phyloP scores from a whole-genome alignment of 805 yeast species.

The Komagataella ulmi region DNA sequence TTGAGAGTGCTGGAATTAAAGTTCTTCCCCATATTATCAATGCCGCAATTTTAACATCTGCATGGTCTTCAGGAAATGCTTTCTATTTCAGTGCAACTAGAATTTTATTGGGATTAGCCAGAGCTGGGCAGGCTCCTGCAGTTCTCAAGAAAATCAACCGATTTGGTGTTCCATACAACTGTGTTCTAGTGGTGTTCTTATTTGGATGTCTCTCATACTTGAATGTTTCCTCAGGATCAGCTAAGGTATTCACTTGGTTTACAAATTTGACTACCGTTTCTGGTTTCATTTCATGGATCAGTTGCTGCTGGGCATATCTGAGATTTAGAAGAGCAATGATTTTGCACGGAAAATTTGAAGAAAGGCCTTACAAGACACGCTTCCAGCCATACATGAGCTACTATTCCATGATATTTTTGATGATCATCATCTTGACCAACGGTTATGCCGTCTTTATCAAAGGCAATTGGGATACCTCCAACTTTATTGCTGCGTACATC shows the following conservation, averaged over 20 bases:
- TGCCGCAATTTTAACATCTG: constrained; percentile 44
- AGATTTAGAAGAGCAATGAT: constrained; percentile 54
- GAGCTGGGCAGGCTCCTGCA: constrained; percentile 63
- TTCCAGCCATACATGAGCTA: neutral
- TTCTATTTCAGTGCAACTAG: constrained; percentile 65
- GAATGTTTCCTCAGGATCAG: constrained; percentile 45
- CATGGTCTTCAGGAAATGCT: constrained; percentile 61
- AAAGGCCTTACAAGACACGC: neutral
- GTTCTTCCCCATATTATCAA: constrained; percentile 71
- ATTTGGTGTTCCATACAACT: constrained; percentile 54
- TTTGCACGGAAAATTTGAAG: constrained; percentile 22
- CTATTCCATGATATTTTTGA: neutral
- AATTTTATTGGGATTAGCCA: constrained; percentile 60
- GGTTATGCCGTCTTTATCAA: constrained; percentile 56
- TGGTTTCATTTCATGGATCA: constrained; percentile 55
- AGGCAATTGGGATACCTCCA: constrained; percentile 28
- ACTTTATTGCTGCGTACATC: constrained; percentile 62
- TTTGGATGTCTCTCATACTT: constrained; percentile 49
- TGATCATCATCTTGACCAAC: constrained; percentile 48
- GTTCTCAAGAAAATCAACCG: constrained; percentile 47
- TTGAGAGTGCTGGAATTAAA: constrained; percentile 49
- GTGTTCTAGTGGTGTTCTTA: constrained; percentile 35
- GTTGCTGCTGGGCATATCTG: constrained; percentile 37
- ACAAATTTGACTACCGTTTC: constrained; percentile 54
- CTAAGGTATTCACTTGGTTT: constrained; percentile 55